A percentile compares a stretch with the other conserved stretches of the same genome.
phyloP scores from a whole-genome alignment of 306 rosid genomes.

The Gastrolobium bilobum region DNA sequence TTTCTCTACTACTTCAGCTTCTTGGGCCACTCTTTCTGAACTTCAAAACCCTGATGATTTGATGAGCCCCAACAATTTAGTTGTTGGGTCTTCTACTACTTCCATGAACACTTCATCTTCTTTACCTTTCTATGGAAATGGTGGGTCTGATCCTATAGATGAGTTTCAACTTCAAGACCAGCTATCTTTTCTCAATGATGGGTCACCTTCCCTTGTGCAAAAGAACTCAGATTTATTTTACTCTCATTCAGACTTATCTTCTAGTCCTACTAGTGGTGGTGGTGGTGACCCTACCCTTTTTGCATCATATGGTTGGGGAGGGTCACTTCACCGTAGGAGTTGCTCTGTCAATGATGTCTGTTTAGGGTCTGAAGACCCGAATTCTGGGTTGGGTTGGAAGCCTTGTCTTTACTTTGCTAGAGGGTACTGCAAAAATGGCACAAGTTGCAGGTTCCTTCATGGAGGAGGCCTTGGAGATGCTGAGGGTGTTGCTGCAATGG shows the following conservation, averaged over 20 bases:
- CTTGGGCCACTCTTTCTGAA: slow-evolving; percentile 69
- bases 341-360: slow-evolving; percentile 72
- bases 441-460: slow-evolving; percentile 75
- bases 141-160: slow-evolving; percentile 69
- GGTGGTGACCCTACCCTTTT: slow-evolving; percentile 54
- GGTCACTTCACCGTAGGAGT: slow-evolving; percentile 67
- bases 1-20: slow-evolving; percentile 51
- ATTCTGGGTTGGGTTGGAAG: slow-evolving; percentile 58
- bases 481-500: slow-evolving; percentile 59
- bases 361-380: slow-evolving; percentile 62
- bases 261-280: slow-evolving; percentile 62
- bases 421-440: slow-evolving; percentile 82
- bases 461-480: slow-evolving; percentile 16
- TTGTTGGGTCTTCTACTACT: slow-evolving; percentile 52
- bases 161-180: slow-evolving; percentile 93
- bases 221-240: slow-evolving; percentile 72
- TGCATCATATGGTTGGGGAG: slow-evolving; percentile 71
- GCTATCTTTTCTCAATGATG: slow-evolving; percentile 87
- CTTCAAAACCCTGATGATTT: slow-evolving; percentile 66
- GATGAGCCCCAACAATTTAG: slow-evolving; percentile 64
- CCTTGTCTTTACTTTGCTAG: slow-evolving; percentile 76
- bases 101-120: slow-evolving; percentile 57
- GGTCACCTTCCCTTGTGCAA: slow-evolving; percentile 54
- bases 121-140: slow-evolving; percentile 66
- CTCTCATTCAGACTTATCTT: slow-evolving; percentile 66